phyloP scores from a whole-genome alignment of 768 basidiomycete species.

The Rhizopogon salebrosus region DNA sequence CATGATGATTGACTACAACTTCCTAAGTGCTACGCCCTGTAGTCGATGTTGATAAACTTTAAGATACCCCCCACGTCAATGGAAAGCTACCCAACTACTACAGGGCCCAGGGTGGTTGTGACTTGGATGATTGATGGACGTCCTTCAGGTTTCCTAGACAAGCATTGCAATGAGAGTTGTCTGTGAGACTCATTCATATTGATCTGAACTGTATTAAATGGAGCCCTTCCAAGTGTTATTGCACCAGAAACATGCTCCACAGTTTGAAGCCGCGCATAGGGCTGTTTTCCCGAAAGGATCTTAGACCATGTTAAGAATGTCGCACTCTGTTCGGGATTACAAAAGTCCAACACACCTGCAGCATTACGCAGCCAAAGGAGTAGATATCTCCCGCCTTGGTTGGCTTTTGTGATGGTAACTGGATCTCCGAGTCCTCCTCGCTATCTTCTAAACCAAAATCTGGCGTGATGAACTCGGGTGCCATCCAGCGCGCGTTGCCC shows the following conservation, averaged over 20 bases:
- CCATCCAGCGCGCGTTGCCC: conserved; percentile 9
- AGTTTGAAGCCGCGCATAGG: neutral
- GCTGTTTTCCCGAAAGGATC: conserved; percentile 1
- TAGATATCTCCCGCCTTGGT: conserved; percentile 8
- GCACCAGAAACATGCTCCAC: conserved; percentile 2
- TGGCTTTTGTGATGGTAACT: conserved; percentile 6
- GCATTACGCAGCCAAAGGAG: neutral
- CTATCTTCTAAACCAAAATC: too few relatives aligned
- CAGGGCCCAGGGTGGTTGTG: too few relatives aligned
- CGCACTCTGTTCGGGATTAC: neutral
- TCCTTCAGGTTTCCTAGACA: too few relatives aligned
- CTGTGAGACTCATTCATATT: too few relatives aligned
- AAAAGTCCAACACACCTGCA: neutral
- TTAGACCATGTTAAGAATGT: neutral
- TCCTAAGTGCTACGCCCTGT: too few relatives aligned
- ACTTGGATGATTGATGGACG: too few relatives aligned
- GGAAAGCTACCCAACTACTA: too few relatives aligned
- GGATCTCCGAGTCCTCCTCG: neutral
- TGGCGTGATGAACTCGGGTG: conserved; percentile 13
- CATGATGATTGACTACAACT: too few relatives aligned
- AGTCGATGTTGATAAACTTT: too few relatives aligned
- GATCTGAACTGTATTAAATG: too few relatives aligned
- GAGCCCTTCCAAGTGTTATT: neutral
- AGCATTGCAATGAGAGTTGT: too few relatives aligned
- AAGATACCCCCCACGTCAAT: too few relatives aligned